Evolutionary conservation across 495 filamentous ascomycete genomes (phyloP), one percentile per base, ranked within the genome.

Genomic region (Annulohypoxylon stygium): DNA sequence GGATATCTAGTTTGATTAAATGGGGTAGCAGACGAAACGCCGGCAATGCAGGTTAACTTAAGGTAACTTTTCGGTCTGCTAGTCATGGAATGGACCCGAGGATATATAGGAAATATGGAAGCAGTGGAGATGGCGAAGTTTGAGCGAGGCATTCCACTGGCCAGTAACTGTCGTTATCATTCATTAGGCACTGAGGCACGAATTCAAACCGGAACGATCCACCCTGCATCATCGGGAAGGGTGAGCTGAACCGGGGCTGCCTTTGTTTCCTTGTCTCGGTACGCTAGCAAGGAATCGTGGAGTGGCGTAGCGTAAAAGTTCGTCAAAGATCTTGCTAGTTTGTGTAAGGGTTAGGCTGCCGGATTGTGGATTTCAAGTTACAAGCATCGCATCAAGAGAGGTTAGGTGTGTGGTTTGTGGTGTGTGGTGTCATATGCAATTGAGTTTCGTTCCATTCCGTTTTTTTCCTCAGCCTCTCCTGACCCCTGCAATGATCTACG

Each of bases 191-290:
- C 60, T 62, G 73, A 71, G 72, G 63, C 73, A 80, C 78, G 78
- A 80, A 80, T 71, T 78, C 75, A 79, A 79, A 79, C 76, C 78
- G 78, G 78, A 78, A 77, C 78, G 67, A 54, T 47, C 61, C 73
- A 54, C 73, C 78, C 78, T 78, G 75, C 71, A 79, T 67, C 59
- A 66, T 77, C 78, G 76, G 76, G 76, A 78, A 62, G 53, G 65
- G 47, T 37, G 55, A 70, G 61, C 74, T 74, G 66, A 69, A n/a
- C 47, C 60, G 47, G 63, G 66, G 4, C 59, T 37, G 12, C 9
- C 54, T 61, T 75, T 75, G 62, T 60, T 57, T 30, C 20, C 64
- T 23, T 71, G 68, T 69, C 73, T 65, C 65, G 73, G 73, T 75
- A 69, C 54, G 43, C 36, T 67, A 65, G 65, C 68, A 68, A 68